Evolutionary conservation across 805 yeast genomes (phyloP), one percentile per base, ranked within the genome.

Genomic region (Saccharomycopsis capsularis): DNA sequence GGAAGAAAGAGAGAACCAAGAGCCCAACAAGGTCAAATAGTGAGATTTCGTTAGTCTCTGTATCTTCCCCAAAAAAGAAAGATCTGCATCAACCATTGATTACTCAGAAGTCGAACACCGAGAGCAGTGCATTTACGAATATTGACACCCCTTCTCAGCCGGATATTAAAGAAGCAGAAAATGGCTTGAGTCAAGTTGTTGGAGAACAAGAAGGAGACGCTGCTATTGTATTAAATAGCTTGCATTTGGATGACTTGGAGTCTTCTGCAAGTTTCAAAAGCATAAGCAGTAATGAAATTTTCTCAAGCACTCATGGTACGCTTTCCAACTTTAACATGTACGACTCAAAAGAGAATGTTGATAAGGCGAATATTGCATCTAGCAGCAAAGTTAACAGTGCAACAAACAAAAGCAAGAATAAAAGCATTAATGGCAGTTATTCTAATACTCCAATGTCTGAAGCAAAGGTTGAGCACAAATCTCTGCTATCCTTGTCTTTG

Each of bases 221-320:
- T 19, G 46, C 43, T 16, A 44, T 44, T 32, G 46, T 40, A 29
- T 34, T 53, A 24, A 51, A 50, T 19, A 51, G 55, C 16, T 41
- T 53, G 21, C 54, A 53, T 27, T 48, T 53, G 35, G 56, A 51
- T 37, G 56, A 53, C 29, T 44, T 53, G 24, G 56, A 47, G 22
- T 51, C 52, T 4, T 37, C 52, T 30, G 52, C 52, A 3, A 53
- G 56, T 29, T 51, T 53, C 19, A 53, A 53, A 43, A 53, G 56
- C 25, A 53, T 53, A 21, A 47, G 52, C 30, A 53, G 52, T 32
- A 44, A 51, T 30, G 56, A 53, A 18, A 45, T 51, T 16, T 51
- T 51, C 45, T 42, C 42, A 9, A 53, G 54, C 22, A 53, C 52
- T 16, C 52, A 49, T 40, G 54, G 49, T 32, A 47, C 40, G 15